Percentiles rank a stretch among this genome's conserved stretches.
Evolutionary conservation across 2,329 filamentous ascomycete genomes (phyloP).

Genomic region (Calonectria pseudoturangicola): DNA sequence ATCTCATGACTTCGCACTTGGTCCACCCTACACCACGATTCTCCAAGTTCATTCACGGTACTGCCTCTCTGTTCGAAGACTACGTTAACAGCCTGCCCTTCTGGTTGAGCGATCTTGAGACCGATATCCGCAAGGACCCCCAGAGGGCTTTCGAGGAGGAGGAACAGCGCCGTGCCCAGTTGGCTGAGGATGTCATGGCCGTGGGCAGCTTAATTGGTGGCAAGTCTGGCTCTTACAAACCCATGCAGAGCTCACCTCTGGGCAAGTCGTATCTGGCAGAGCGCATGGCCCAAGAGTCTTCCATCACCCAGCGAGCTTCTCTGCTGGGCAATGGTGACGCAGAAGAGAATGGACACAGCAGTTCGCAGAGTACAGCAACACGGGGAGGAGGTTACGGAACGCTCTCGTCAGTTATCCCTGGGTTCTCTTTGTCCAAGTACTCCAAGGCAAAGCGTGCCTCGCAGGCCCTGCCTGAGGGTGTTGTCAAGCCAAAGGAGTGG

Average conservation of each 20-base stretch:
- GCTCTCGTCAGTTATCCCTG: slow-evolving; percentile 84
- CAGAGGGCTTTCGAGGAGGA: slow-evolving; percentile 93
- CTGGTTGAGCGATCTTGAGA: slow-evolving; percentile 94
- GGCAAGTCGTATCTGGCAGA: slow-evolving; percentile 79
- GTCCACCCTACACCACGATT: slow-evolving; percentile 93
- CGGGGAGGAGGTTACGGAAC: slow-evolving; percentile 67
- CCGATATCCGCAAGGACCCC: slow-evolving; percentile 94
- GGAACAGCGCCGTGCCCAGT: slow-evolving; percentile 86
- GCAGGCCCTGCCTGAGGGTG: slow-evolving; percentile 85
- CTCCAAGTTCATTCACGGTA: slow-evolving; percentile 97
- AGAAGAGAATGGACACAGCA: slow-evolving; percentile 56
- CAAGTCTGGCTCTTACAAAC: slow-evolving; percentile 72
- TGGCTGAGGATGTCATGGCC: slow-evolving; percentile 89
- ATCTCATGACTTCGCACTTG: slow-evolving; percentile 93
- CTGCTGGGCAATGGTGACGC: slow-evolving; percentile 56
- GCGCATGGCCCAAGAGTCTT: slow-evolving; percentile 65
- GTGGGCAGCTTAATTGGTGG: slow-evolving; percentile 90
- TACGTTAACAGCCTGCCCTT: slow-evolving; percentile 97
- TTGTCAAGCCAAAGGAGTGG: slow-evolving; percentile 89
- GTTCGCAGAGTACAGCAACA: slow-evolving; percentile 61
- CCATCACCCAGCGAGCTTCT: slow-evolving; percentile 54
- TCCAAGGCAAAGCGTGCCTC: slow-evolving; percentile 73
- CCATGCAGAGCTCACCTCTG: slow-evolving; percentile 79
- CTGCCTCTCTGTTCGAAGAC: slow-evolving; percentile 94
- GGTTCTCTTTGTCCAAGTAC: slow-evolving; percentile 88